phyloP scores from a whole-genome alignment of 2,329 filamentous ascomycete genomes.

The Cordyceps javanica region DNA sequence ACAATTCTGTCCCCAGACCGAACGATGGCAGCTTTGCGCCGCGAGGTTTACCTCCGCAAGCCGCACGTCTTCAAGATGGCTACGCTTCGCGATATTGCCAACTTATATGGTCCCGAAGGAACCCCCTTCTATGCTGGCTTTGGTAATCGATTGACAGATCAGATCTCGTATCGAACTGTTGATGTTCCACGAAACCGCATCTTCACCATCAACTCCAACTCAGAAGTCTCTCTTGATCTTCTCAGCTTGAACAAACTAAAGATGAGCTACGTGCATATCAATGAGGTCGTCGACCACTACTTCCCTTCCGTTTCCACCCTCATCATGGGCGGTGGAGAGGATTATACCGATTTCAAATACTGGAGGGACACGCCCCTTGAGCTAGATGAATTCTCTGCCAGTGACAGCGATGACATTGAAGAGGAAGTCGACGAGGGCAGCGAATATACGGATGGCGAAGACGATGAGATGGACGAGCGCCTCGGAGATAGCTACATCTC shows the following conservation, averaged over 20 bases:
- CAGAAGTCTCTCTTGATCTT: conserved; percentile 87
- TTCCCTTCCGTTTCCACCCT: conserved; percentile 88
- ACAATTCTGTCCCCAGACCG: conserved; percentile 93
- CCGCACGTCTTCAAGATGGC: conserved; percentile 99
- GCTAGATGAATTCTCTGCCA: conserved; percentile 81
- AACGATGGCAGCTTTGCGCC: conserved; percentile 84
- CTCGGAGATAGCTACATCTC: conserved; percentile 53
- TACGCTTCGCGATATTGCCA: conserved; percentile 87
- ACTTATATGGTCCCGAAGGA: conserved; percentile 68
- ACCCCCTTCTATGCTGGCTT: conserved; percentile 96
- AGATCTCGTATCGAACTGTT: conserved; percentile 90
- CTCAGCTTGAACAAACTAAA: conserved; percentile 90
- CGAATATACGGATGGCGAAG: conserved; percentile 38
- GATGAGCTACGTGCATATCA: conserved; percentile 94
- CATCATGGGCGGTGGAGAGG: conserved; percentile 82
- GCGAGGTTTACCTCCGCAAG: conserved; percentile 91
- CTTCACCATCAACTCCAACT: conserved; percentile 98
- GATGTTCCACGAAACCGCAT: conserved; percentile 92
- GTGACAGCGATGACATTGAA: conserved; percentile 56
- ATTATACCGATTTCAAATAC: conserved; percentile 95
- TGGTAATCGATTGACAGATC: conserved; percentile 92
- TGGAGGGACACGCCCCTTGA: conserved; percentile 85
- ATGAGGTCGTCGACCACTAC: conserved; percentile 95
- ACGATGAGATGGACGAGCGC: conserved; percentile 33
- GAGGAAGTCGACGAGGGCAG: conserved; percentile 43